These are phyloP conservation scores for Leccinum boreale DNA, from an alignment of 768 basidiomycete genomes.

Conservation along the genomic window DNA sequence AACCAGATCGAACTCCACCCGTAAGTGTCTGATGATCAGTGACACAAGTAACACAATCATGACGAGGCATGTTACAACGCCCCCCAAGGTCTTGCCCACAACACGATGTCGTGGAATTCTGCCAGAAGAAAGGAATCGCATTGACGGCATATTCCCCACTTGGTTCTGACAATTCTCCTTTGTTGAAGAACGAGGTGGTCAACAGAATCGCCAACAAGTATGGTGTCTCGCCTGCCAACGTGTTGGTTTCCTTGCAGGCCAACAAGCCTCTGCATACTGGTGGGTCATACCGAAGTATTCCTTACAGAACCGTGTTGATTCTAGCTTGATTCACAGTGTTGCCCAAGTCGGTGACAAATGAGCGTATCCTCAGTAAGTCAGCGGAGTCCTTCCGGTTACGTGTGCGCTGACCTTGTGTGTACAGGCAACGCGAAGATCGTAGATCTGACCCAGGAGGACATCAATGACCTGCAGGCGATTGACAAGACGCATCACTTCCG, in stretches of 20 bases:
- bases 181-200: conserved; percentile 59
- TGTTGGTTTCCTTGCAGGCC: conserved; percentile 72
- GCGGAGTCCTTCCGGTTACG: neutral
- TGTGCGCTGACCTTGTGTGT: neutral
- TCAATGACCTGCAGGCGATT: conserved; percentile 54
- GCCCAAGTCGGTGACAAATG: conserved; percentile 72
- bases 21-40: conserved; percentile 33
- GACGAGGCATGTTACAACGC: neutral
- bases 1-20: conserved; percentile 82
- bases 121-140: conserved; percentile 60
- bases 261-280: conserved; percentile 58
- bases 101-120: conserved; percentile 60
- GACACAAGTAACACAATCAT: neutral
- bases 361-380: conserved; percentile 53
- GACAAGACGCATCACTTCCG: conserved; percentile 63
- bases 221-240: conserved; percentile 54
- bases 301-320: conserved; percentile 11
- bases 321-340: conserved; percentile 41
- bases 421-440: conserved; percentile 58
- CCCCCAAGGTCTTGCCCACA: conserved; percentile 56
- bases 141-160: conserved; percentile 80
- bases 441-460: conserved; percentile 59
- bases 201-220: conserved; percentile 61
- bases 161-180: conserved; percentile 66
- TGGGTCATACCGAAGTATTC: conserved; percentile 13